These are phyloP conservation scores for Chaetomium sp. DNA, from an alignment of 2,329 filamentous ascomycete species.

Conservation along the genomic window DNA sequence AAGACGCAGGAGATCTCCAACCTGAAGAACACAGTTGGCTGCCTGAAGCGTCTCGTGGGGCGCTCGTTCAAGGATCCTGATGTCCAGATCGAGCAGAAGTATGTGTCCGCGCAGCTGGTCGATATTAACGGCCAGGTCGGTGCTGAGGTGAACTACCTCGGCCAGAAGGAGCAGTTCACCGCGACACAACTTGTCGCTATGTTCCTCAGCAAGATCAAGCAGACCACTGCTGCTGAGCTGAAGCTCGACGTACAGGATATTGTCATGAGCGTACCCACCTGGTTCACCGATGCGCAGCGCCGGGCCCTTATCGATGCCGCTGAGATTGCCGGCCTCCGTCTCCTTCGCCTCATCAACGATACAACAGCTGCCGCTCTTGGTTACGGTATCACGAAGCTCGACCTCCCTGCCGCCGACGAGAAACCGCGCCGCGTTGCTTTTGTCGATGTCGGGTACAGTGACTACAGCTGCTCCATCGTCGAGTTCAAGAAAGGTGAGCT, in stretches of 20 bases:
- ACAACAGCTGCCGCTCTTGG: constrained; percentile 93
- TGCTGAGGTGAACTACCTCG: constrained; percentile 86
- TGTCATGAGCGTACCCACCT: constrained; percentile 88
- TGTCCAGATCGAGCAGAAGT: constrained; percentile 87
- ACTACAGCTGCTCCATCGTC: constrained; percentile 89
- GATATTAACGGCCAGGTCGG: constrained; percentile 93
- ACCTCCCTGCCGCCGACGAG: constrained; percentile 83
- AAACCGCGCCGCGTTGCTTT: constrained; percentile 86
- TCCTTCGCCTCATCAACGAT: constrained; percentile 93
- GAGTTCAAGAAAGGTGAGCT: constrained; percentile 98
- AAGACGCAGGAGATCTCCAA: constrained; percentile 99
- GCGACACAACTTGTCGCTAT: constrained; percentile 89
- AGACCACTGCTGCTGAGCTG: constrained; percentile 78
- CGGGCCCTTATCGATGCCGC: constrained; percentile 83
- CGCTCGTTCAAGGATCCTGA: constrained; percentile 85
- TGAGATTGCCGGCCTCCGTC: constrained; percentile 88
- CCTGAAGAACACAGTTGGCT: constrained; percentile 96
- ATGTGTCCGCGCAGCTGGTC: constrained; percentile 75
- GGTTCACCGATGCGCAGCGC: constrained; percentile 95
- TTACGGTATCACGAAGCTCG: constrained; percentile 96
- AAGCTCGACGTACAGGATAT: constrained; percentile 88
- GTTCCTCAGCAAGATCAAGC: constrained; percentile 92
- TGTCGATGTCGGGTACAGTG: constrained; percentile 92
- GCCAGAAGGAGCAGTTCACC: constrained; percentile 94
- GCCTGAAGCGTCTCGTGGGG: constrained; percentile 86